Evolutionary conservation across 805 yeast species (phyloP), one percentile per base, ranked within the genome.

Genomic region (fission yeast (Schizosaccharomyces pombe)): DNA sequence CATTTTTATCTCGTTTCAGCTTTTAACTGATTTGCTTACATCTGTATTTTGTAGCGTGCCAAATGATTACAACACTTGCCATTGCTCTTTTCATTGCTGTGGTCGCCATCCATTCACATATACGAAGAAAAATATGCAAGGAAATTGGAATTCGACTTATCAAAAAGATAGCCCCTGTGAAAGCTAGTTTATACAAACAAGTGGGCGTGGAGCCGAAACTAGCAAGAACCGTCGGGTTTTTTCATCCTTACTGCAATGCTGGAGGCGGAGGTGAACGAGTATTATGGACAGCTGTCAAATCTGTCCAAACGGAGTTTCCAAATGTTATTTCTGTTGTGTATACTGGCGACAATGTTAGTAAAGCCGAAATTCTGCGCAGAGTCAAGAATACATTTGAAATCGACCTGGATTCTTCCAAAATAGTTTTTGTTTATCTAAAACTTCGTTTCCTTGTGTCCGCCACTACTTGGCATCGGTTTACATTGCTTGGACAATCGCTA

Each of bases 241-340:
- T 91, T 70, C 99, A 91, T 67, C 98, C 98, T 0, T 83, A 80
- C 52, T 61, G 95, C 58, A 84, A 83, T 64, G 93, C 95, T 40
- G 95, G 94, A 51, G 99, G 99, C 19, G 99, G 99, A 31, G 99
- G 99, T 26, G 99, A 91, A 64, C 76, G 89, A 56, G 98, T 91
- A 0, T 70, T 91, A 43, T 91, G 98, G 98, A 86, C 84, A 55
- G 95, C 95, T 0, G 84, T 89, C 5, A 74, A 76, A 59, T 73
- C 80, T 32, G 82, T 94, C 0, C 68, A 87, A 57, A 59, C 65
- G 8, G 66, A 70, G 24, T 70, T 73, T 57, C 67, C 68, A 5
- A 62, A 66, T 30, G 77, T 78, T 60, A 67, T 83, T 5, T 82
- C 75, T 1, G 79, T 76, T 1, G 70, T 91, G 6, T 91, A 91